Percentiles rank a stretch among this genome's conserved stretches.
phyloP scores from a whole-genome alignment of 2,329 filamentous ascomycete genomes.

The Dactylellina drechsleri region DNA sequence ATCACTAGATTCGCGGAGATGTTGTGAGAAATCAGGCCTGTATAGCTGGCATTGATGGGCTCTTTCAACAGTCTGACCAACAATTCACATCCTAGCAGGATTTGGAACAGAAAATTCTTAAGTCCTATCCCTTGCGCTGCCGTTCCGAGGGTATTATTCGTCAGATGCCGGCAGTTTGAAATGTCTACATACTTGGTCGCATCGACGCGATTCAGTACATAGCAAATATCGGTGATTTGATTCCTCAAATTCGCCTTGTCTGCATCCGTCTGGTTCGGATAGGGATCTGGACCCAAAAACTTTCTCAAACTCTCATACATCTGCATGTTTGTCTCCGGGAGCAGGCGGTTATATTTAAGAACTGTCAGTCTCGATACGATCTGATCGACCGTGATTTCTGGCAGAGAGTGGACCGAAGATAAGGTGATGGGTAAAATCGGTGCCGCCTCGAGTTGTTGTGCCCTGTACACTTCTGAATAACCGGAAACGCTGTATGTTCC shows the following conservation, averaged over 20 bases:
- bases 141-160: constrained; percentile 50
- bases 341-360: constrained; percentile 46
- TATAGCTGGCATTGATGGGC: constrained; percentile 31
- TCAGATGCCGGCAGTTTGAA: constrained; percentile 49
- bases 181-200: constrained; percentile 39
- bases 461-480: constrained; percentile 47
- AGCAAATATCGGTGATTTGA: constrained; percentile 53
- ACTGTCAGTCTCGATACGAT: constrained; percentile 48
- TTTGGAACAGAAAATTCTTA: constrained; percentile 51
- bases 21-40: constrained; percentile 44
- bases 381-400: constrained; percentile 44
- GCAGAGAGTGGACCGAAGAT: constrained; percentile 46
- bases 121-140: constrained; percentile 40
- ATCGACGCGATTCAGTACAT: constrained; percentile 47
- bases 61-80: constrained; percentile 47
- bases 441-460: constrained; percentile 45
- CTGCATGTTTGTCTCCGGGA: constrained; percentile 51
- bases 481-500: constrained; percentile 50
- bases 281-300: constrained; percentile 44
- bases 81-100: constrained; percentile 41
- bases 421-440: constrained; percentile 46
- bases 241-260: constrained; percentile 51
- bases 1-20: constrained; percentile 49
- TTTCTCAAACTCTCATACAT: constrained; percentile 51
- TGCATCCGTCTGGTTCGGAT: constrained; percentile 52